phyloP scores from a whole-genome alignment of 495 filamentous ascomycete genomes.

The Aeminium ludgeri region DNA sequence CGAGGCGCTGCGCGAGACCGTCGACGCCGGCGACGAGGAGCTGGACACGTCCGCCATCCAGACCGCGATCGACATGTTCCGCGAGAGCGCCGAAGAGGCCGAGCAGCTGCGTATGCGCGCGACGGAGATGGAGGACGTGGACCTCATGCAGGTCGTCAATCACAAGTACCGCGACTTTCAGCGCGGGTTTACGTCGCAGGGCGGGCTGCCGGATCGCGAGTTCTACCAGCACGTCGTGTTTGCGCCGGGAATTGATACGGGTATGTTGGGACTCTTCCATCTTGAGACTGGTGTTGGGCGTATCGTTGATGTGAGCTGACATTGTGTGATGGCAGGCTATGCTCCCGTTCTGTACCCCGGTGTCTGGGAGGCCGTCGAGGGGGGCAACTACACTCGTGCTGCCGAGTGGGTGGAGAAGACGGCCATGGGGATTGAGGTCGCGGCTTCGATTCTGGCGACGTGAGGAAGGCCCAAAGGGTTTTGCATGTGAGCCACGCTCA shows the following conservation, averaged over 20 bases:
- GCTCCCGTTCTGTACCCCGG: slow-evolving; percentile 21
- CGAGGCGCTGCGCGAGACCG: slow-evolving; percentile 4
- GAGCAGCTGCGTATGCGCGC: slow-evolving; percentile 2
- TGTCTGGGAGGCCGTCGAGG: slow-evolving; percentile 19
- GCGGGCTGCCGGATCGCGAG: slow-evolving; percentile 19
- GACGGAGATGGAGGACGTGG: slow-evolving; percentile 6
- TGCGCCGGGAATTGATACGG: slow-evolving; percentile 21
- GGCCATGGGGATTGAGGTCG: slow-evolving; percentile 17
- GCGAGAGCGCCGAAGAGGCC: slow-evolving; percentile 1
- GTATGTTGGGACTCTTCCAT: not conserved
- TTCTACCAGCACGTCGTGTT: slow-evolving; percentile 24
- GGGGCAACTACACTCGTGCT: slow-evolving; percentile 16
- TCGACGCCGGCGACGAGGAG: not conserved
- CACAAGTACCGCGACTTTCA: slow-evolving; percentile 19
- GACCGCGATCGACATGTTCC: slow-evolving; percentile 10
- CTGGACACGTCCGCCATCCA: slow-evolving; percentile 8
- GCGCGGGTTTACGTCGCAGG: slow-evolving; percentile 19
- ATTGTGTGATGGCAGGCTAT: slow-evolving; percentile 8
- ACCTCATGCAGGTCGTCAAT: slow-evolving; percentile 16
- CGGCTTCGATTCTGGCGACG: slow-evolving; percentile 17
- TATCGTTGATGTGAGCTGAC: not conserved
- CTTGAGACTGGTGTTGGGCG: not conserved
- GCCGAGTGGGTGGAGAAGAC: slow-evolving; percentile 21
- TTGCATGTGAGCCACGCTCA: not conserved
- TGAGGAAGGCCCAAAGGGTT: not conserved